These are phyloP conservation scores for Fusarium sp. DNA, from an alignment of 2,329 filamentous ascomycete species.

Conservation along the genomic window DNA sequence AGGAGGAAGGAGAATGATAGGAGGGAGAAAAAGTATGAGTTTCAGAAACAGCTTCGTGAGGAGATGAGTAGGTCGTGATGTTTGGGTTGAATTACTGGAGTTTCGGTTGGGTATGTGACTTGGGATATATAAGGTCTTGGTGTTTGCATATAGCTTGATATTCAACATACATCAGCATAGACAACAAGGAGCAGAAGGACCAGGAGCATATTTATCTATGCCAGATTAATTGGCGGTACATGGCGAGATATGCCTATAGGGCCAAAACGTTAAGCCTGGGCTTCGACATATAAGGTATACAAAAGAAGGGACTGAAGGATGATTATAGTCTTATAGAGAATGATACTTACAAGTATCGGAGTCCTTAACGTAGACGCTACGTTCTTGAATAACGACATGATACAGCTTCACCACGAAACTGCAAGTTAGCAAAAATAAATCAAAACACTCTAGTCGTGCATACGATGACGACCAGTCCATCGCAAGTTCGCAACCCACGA, in stretches of 20 bases:
- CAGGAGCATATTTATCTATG: not conserved
- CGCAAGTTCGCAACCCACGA: too few species aligned
- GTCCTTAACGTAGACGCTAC: fast-evolving
- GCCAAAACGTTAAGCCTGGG: too few species aligned
- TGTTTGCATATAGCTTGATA: not conserved
- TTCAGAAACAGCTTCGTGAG: conserved; percentile 3
- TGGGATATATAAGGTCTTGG: not conserved
- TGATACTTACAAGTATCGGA: not conserved
- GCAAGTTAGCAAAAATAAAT: not conserved
- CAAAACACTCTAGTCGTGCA: not conserved
- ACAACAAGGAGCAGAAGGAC: not conserved
- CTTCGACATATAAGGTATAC: not conserved
- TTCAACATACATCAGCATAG: conserved; percentile 7
- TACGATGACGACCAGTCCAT: not conserved
- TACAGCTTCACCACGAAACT: not conserved
- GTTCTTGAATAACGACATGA: not conserved
- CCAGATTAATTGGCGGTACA: too few species aligned
- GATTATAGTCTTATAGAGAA: too few species aligned
- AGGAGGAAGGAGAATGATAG: conserved; percentile 5
- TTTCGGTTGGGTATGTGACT: not conserved
- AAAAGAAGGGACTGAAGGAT: not conserved
- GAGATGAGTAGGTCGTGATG: not conserved
- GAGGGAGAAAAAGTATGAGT: conserved; percentile 16
- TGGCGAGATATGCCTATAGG: not conserved
- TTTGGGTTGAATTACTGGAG: not conserved